Base-by-base conservation (phyloP, 2,329 filamentous ascomycete species). In the Trichoderma citrinoviride region DNA sequence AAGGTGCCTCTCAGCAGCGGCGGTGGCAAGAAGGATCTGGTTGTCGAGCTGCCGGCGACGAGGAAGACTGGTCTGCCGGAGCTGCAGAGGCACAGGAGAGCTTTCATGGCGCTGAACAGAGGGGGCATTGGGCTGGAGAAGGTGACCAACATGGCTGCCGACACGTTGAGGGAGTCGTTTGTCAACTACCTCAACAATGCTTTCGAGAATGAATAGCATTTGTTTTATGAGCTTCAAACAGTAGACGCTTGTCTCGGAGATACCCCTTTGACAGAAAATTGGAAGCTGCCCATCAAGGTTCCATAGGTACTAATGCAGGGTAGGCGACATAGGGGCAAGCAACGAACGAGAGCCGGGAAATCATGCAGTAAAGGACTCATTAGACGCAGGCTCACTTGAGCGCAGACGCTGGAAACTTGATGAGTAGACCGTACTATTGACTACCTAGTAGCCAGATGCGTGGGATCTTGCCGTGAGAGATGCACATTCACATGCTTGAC, bases 21-120 rank as follows among this genome's bases (percentile, higher is more conserved):
- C 12, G 67, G 66, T 58, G 68, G 69, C 1, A 80, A 75, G 19
- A 82, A 86, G 2, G 82, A 83, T 17, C 75, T 88, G 64, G 77
- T 83, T 1, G 81, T 95, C 23, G 83, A 88, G 68, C 78, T 95
- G 56, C 91, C 91, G 0, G 68, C 71, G 8, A 81, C 80, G 10
- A 86, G 84, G 67, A 87, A 85, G 67, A 78, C 92, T 56, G 88
- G 88, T 1, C 74, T 95, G 49, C 88, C 91, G 8, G 90, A 92
- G 74, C 78, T 96, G 69, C 92, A 96, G 78, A 83, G 92, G 68
- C 79, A 93, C 70, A 82, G 92, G 66, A 83, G 92, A 71, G 90
- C 92, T 55, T 96, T 91, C 77, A 87, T 94, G 70, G 85, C 83
- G 5, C 75, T 96, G 74, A 93, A 93, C 70, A 81, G 92, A 57